Percentiles rank a stretch among this genome's conserved stretches.
These are phyloP conservation scores for Solanum hybrid DNA, from an alignment of 305 asterid genomes.

Conservation along the genomic window DNA sequence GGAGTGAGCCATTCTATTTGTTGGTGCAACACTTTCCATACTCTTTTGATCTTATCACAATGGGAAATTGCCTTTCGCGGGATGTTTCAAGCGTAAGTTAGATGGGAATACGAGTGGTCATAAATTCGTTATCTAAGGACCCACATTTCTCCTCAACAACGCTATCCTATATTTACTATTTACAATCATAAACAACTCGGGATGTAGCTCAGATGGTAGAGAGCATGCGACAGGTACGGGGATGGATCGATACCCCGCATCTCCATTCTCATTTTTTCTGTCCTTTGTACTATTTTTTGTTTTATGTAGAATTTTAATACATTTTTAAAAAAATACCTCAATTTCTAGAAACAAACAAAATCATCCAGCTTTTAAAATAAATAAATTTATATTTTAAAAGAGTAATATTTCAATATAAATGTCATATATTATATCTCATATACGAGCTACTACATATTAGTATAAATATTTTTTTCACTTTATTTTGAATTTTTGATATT, in stretches of 20 bases:
- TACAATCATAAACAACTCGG: constrained; percentile 6
- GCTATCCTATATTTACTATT: background rate
- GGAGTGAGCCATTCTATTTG: constrained; percentile 3
- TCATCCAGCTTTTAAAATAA: background rate
- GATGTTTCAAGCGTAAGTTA: background rate
- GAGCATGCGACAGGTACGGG: constrained; percentile 98
- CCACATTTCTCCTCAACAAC: background rate
- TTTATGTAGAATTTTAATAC: background rate
- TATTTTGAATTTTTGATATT: too few species aligned
- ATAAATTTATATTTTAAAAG: too few species aligned
- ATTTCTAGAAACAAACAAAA: background rate
- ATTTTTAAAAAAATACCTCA: background rate
- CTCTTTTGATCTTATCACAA: constrained; percentile 13
- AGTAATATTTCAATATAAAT: background rate
- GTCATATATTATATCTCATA: background rate
- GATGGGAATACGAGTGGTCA: background rate
- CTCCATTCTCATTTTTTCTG: background rate
- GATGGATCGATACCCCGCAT: constrained; percentile 17
- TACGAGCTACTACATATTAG: background rate
- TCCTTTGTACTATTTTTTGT: background rate
- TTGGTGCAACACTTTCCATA: background rate
- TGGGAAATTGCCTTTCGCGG: constrained; percentile 11
- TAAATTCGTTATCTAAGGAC: background rate
- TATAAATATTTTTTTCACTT: background rate
- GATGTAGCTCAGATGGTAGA: constrained; percentile 98